Percentiles rank a stretch among this genome's conserved stretches.
phyloP scores from a whole-genome alignment of 1,284 basidiomycete species.

The Cryptococcus floricola region DNA sequence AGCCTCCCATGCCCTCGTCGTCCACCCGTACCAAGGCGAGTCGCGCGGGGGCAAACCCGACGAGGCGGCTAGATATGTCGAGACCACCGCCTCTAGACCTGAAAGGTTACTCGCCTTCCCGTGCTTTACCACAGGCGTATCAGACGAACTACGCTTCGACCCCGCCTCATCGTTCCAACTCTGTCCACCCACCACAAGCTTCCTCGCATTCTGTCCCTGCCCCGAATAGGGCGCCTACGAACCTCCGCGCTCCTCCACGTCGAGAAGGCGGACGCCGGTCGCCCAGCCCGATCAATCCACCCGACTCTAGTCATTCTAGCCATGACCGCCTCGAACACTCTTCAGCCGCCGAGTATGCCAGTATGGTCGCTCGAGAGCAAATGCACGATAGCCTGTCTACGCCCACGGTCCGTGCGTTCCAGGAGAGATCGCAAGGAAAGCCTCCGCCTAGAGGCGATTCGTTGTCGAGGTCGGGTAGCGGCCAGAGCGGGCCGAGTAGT shows the following conservation, averaged over 20 bases:
- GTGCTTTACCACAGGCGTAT: conserved; percentile 29
- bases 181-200: conserved; percentile 2
- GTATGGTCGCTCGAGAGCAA: conserved; percentile 7
- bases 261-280: conserved; percentile 29
- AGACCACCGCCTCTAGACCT: conserved; percentile 38
- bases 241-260: conserved; percentile 31
- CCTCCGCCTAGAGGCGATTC: too few species aligned
- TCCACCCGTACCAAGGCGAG: conserved; percentile 6
- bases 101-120: conserved; percentile 20
- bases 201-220: not conserved
- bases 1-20: not conserved
- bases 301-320: conserved; percentile 16
- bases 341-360: conserved; percentile 31
- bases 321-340: conserved; percentile 24
- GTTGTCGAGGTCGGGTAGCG: too few species aligned
- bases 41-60: conserved; percentile 5
- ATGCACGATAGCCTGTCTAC: conserved; percentile 10
- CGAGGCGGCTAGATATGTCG: conserved; percentile 22
- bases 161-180: conserved; percentile 4
- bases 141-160: conserved; percentile 23
- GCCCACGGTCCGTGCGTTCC: too few species aligned
- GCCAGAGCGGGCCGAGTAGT: too few species aligned
- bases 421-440: too few species aligned
- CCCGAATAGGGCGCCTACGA: conserved; percentile 14
- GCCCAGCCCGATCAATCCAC: conserved; percentile 29